Base-by-base conservation (phyloP, 2,329 filamentous ascomycete genomes). In the Didymosphaeria variabile region DNA sequence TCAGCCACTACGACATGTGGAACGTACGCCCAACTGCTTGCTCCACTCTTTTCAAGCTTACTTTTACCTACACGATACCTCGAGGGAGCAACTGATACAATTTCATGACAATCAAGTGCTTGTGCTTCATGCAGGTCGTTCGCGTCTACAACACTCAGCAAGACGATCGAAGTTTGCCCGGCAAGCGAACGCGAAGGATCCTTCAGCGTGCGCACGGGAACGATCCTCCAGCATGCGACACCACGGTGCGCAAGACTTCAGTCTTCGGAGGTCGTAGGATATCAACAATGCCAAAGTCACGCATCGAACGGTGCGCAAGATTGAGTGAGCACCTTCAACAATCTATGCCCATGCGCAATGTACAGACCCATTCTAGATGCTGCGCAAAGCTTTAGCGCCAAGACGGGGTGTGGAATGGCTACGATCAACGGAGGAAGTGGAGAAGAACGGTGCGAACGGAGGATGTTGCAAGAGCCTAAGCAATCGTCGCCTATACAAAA, bases 351-450 rank as follows among this genome's bases (percentile, higher is more conserved):
- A 56, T 99, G 95, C 79, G 98, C 95, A 0, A 95, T 95, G 5
- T 99, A 99, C 75, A 85, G 94, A 55, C 93, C 95, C 0, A 98
- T 98, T 58, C 82, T 98, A 2, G 94, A 98, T 76, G 94, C 94
- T 7, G 95, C 95, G 2, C 93, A 96, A 71, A 95, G 91, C 1
- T 98, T 98, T 77, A 92, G 88, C 69, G 81, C 83, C 31, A 83
- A 85, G 32, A 83, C 80, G 32, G 79, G 79, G 12, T 90, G 87
- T 70, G 84, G 82, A 9, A 87, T 86, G 70, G 38, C 38, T 40
- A 40, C 38, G n/a, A 13, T 5, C 17, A 19, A n/a, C 38, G 17
- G n/a, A 40, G 15, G 15, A 40, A 81, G 82, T 42, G 88, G 88
- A 26, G 72, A 68, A 74, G 72, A 69, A 74, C 57, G 59, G 73